Base-by-base conservation (phyloP, 2,329 filamentous ascomycete genomes). In the Hypoxylon sp. region DNA sequence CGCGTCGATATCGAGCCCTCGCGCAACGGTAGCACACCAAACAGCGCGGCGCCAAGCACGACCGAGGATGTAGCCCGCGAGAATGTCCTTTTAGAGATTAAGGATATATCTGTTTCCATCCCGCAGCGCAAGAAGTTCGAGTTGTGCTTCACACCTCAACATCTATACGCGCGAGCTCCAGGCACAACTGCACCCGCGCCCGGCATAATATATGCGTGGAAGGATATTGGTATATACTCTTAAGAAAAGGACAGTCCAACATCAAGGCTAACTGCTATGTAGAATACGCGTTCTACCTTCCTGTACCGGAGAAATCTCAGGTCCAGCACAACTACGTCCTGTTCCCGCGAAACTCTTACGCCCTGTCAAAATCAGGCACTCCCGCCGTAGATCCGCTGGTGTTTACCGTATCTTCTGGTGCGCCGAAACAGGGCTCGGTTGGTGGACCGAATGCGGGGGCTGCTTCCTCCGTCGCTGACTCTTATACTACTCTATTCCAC, bases 91-190 rank as follows among this genome's bases (percentile, higher is more conserved):
- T 79, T 90, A 16, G 85, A 85, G 67, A 81, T 91, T 63, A 89
- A 88, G 75, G 89, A 90, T 45, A 87, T 91, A 18, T 91, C 88
- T 0, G 81, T 91, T n/a, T 85, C 87, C 0, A 82, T 90, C 3
- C 89, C 89, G 0, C 87, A 89, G 78, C 82, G 89, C 67, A 91
- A 91, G 78, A 91, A 91, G 76, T 87, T 87, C 70, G 86, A 88
- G 68, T 75, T 91, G 7, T 88, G 86, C 75, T 85, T 91, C 66
- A 91, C 88, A 2, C 78, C 82, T 4, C 81, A 82, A 64, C 85
- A 86, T 67, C 72, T 90, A 32, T 90, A 89, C 67, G 87, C 87
- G 12, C 81, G 84, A 33, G 79, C 80, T 0, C 79, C 85, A 0
- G 83, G 82, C 44, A 84, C 85, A 1, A 82, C 81, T 1, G 78